A percentile compares a stretch with the other conserved stretches of the same genome.
These are phyloP conservation scores for Cladosporium sp. DNA, from an alignment of 2,329 filamentous ascomycete genomes.

Conservation along the genomic window DNA sequence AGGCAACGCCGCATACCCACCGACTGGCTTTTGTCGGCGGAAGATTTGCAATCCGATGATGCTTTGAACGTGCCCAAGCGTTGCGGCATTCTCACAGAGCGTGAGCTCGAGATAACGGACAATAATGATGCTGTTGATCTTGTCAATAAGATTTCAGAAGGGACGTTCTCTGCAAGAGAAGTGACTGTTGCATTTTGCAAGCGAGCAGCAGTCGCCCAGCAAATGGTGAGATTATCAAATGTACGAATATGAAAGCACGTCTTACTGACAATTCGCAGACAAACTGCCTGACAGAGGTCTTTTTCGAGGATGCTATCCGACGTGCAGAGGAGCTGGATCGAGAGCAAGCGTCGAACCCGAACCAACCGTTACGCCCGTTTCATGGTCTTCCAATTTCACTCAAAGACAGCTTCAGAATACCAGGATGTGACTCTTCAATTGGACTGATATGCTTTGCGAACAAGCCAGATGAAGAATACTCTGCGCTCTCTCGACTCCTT, in stretches of 20 bases:
- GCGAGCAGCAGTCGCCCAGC: slow-evolving; percentile 11
- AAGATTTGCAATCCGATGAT: slow-evolving; percentile 19
- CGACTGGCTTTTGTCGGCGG: slow-evolving; percentile 13
- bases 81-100: slow-evolving; percentile 45
- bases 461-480: slow-evolving; percentile 45
- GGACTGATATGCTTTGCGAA: slow-evolving; percentile 28
- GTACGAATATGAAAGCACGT: neutral
- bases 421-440: neutral
- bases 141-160: slow-evolving; percentile 30
- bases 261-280: slow-evolving; percentile 13
- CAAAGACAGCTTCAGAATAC: neutral
- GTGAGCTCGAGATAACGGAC: slow-evolving; percentile 53
- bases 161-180: slow-evolving; percentile 23
- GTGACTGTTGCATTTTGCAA: slow-evolving; percentile 1
- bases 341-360: slow-evolving; percentile 31
- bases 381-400: slow-evolving; percentile 44
- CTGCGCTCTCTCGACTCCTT: slow-evolving; percentile 41
- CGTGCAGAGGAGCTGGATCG: slow-evolving; percentile 37
- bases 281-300: slow-evolving; percentile 43
- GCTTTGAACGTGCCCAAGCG: slow-evolving; percentile 45
- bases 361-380: slow-evolving; percentile 39
- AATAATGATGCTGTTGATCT: slow-evolving; percentile 42
- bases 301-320: slow-evolving; percentile 33
- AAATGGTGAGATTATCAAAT: neutral
- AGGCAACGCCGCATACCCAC: slow-evolving; percentile 15